These are phyloP conservation scores for Calonectria crousiana DNA, from an alignment of 2,329 filamentous ascomycete species.

Conservation along the genomic window DNA sequence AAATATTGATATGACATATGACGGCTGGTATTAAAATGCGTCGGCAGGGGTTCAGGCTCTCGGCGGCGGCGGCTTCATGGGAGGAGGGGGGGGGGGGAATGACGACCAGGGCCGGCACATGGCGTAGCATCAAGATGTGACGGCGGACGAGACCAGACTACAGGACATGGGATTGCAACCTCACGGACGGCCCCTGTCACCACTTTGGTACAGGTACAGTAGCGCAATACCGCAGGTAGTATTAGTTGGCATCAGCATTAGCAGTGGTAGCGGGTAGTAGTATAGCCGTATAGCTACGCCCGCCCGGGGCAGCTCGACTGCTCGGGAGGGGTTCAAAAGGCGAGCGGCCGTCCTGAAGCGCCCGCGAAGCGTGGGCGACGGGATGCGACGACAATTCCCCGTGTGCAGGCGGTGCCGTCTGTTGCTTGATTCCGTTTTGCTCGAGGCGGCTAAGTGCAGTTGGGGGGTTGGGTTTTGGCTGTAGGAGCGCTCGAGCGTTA, in stretches of 20 bases:
- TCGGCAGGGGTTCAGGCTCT: slow-evolving; percentile 2
- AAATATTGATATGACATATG: slow-evolving; percentile 1
- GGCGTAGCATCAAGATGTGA: slow-evolving; percentile 10
- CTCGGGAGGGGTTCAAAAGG: neutral
- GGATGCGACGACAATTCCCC: slow-evolving; percentile 17
- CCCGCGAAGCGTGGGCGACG: slow-evolving; percentile 14
- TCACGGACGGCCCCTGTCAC: slow-evolving; percentile 2
- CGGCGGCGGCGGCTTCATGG: slow-evolving; percentile 2
- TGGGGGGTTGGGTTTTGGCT: slow-evolving; percentile 9
- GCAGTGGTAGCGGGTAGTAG: neutral
- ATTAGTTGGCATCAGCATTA: neutral
- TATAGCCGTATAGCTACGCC: neutral
- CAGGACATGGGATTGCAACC: slow-evolving; percentile 1
- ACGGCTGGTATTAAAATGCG: neutral
- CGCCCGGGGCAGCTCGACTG: slow-evolving; percentile 3
- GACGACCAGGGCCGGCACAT: slow-evolving; percentile 1
- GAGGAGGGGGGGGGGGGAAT: neutral
- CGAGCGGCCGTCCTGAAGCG: slow-evolving; percentile 18
- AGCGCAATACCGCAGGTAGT: neutral
- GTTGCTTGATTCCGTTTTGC: neutral
- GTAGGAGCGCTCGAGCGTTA: slow-evolving; percentile 18
- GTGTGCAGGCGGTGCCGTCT: neutral
- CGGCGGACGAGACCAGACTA: neutral
- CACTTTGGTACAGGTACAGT: neutral
- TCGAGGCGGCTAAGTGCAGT: slow-evolving; percentile 3